phyloP scores from a whole-genome alignment of 192 early-diverging fungal species.

The Linnemannia hyalina region DNA sequence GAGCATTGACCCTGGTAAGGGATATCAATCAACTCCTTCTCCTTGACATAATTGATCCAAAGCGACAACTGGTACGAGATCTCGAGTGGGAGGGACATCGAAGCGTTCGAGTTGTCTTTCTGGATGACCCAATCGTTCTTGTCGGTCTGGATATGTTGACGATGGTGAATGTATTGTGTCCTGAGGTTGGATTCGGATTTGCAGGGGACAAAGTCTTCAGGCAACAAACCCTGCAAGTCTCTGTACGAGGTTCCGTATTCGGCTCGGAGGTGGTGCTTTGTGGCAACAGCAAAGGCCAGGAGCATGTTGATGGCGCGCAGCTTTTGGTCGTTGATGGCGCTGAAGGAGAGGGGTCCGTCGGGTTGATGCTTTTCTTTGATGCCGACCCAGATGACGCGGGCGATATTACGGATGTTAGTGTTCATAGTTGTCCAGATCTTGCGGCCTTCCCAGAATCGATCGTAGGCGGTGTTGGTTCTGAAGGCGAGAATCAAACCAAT shows the following conservation, averaged over 20 bases:
- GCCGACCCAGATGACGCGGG: constrained; percentile 77
- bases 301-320: constrained; percentile 68
- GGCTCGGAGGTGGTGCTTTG: constrained; percentile 70
- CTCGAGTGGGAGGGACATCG: constrained; percentile 66
- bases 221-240: constrained; percentile 70
- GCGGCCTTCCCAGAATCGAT: constrained; percentile 85
- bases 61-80: constrained; percentile 61
- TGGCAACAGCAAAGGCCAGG: constrained; percentile 65
- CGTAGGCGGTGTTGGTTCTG: constrained; percentile 84
- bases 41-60: constrained; percentile 65
- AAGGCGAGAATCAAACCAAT: constrained; percentile 86
- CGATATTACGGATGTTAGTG: constrained; percentile 76
- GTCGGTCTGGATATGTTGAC: constrained; percentile 36
- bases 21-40: constrained; percentile 65
- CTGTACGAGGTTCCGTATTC: constrained; percentile 72
- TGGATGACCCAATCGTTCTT: constrained; percentile 45
- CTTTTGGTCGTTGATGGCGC: constrained; percentile 65
- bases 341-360: constrained; percentile 27
- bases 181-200: constrained; percentile 51
- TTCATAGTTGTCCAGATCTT: constrained; percentile 74
- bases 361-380: constrained; percentile 62
- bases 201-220: constrained; percentile 64
- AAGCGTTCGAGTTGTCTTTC: constrained; percentile 43
- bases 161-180: constrained; percentile 47
- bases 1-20: constrained; percentile 63